Evolutionary conservation across 306 rosid genomes (phyloP).

Genomic region (Ormosia semicastrata): DNA sequence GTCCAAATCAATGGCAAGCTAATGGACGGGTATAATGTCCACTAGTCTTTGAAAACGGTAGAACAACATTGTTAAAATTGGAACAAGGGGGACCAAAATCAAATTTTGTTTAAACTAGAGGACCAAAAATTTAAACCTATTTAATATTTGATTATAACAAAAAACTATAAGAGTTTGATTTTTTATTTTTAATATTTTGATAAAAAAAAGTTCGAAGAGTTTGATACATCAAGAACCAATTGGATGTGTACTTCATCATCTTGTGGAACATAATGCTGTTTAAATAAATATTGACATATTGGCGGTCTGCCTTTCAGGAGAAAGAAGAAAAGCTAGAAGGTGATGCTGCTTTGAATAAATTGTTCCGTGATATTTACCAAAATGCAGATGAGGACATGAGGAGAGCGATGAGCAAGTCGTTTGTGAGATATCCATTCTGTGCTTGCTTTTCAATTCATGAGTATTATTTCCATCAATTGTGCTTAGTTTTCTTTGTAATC

Average conservation of each 20-base stretch:
- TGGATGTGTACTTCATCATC: background rate
- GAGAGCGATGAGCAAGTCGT: slow-evolving; percentile 75
- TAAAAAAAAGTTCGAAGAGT: background rate
- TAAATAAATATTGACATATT: background rate
- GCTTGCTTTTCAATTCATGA: background rate
- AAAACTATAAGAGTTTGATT: background rate
- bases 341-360: slow-evolving; percentile 67
- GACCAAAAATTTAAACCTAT: slow-evolving; percentile 4
- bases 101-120: background rate
- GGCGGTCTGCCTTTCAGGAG: slow-evolving; percentile 55
- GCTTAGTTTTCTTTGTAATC: background rate
- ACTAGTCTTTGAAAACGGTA: background rate
- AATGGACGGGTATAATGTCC: background rate
- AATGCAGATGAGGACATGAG: slow-evolving; percentile 91
- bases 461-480: background rate
- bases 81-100: background rate
- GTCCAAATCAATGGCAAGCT: background rate
- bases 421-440: slow-evolving; percentile 54
- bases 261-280: background rate
- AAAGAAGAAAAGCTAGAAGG: slow-evolving; percentile 87
- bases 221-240: background rate
- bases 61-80: background rate
- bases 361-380: slow-evolving; percentile 83
- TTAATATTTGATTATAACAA: background rate
- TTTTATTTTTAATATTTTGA: too few relatives aligned